Conservation (phyloP, 768 basidiomycete species). For the Boletus insuetus region DNA sequence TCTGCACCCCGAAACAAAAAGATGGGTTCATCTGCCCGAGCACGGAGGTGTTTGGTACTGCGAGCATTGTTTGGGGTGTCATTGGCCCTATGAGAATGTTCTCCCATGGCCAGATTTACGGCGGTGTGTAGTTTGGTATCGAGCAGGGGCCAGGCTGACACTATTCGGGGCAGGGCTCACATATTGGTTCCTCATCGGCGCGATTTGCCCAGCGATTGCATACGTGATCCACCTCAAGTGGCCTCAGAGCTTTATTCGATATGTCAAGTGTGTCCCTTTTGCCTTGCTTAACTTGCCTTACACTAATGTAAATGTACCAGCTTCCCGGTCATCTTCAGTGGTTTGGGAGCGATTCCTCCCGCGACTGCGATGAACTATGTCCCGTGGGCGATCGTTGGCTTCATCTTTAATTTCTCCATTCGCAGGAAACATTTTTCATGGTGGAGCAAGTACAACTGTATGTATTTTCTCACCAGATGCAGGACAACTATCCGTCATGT, state of each 20-base stretch:
- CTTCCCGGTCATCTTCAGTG: slow-evolving; percentile 51
- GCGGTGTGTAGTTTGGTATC: slow-evolving; percentile 28
- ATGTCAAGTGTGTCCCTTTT: slow-evolving; percentile 52
- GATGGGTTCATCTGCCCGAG: slow-evolving; percentile 68
- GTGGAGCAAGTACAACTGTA: slow-evolving; percentile 59
- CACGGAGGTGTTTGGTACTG: slow-evolving; percentile 75
- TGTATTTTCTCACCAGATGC: not conserved
- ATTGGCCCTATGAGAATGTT: slow-evolving; percentile 76
- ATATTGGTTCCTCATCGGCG: slow-evolving; percentile 79
- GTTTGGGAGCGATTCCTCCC: slow-evolving; percentile 60
- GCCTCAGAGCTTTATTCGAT: slow-evolving; percentile 59
- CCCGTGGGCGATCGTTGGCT: slow-evolving; percentile 62
- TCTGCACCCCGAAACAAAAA: slow-evolving; percentile 29
- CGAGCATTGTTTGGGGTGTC: slow-evolving; percentile 79
- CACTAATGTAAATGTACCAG: slow-evolving; percentile 20
- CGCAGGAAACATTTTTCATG: slow-evolving; percentile 60
- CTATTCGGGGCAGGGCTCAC: slow-evolving; percentile 37
- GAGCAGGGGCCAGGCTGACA: not conserved
- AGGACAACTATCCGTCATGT: not conserved
- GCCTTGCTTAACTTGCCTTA: not conserved
- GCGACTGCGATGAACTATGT: slow-evolving; percentile 66
- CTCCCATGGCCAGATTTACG: slow-evolving; percentile 61
- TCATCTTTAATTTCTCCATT: slow-evolving; percentile 62
- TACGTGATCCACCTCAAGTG: slow-evolving; percentile 56
- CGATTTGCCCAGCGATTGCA: slow-evolving; percentile 53